Conservation (phyloP, 108 stramenopile genomes). For the Skeletonema marinoi region DNA sequence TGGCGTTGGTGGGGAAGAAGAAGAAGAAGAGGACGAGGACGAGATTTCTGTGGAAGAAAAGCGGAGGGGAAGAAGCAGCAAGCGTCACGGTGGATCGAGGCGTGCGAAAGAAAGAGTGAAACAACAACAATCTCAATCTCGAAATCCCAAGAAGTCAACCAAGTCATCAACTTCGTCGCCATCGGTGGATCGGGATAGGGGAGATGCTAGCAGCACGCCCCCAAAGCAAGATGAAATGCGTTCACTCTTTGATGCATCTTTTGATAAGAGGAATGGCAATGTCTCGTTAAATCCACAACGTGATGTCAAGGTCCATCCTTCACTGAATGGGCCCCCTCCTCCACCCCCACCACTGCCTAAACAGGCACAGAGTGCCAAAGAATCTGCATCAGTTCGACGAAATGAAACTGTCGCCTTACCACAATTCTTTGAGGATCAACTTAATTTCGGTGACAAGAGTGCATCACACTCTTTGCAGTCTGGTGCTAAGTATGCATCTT, state of each 20-base stretch:
- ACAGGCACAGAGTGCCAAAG: background rate
- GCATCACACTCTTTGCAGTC: background rate
- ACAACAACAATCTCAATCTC: background rate
- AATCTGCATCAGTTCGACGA: background rate
- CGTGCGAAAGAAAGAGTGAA: background rate
- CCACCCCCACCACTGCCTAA: background rate
- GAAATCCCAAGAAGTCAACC: background rate
- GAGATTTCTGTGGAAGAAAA: background rate
- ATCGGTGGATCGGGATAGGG: background rate
- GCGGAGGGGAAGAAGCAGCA: background rate
- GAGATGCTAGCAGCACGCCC: background rate
- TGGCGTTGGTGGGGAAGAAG: background rate
- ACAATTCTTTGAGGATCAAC: background rate
- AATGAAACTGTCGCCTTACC: background rate
- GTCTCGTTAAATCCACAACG: background rate
- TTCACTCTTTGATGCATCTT: background rate
- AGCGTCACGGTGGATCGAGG: background rate
- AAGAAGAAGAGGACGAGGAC: background rate
- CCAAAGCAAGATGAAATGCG: background rate
- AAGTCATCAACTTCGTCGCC: background rate
- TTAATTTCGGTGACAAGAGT: background rate
- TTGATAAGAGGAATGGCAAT: background rate
- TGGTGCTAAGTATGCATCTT: background rate
- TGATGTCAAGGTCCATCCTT: background rate
- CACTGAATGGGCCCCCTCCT: background rate